Base-by-base conservation (phyloP, 2,329 filamentous ascomycete genomes). In the Phaeomoniella chlamydospora region DNA sequence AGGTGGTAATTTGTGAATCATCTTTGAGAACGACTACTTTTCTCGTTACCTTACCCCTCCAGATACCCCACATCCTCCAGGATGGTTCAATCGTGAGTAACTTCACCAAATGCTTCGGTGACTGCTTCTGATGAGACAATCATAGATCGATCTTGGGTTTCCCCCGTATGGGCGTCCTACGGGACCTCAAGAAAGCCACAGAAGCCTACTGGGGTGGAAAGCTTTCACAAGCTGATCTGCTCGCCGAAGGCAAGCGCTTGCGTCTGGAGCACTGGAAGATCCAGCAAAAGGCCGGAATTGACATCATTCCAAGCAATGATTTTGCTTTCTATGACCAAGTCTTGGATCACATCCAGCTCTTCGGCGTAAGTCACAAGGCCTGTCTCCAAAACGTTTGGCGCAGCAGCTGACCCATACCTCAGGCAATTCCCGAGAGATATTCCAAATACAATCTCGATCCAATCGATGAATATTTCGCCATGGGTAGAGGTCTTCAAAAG, bases 111-210 rank as follows among this genome's bases (percentile, higher is more conserved):
- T 19, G 17, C 14, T 30, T 14, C 15, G 26, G 29, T 22, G 15
- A 34, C 26, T 11, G 31, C 15, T 18, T 18, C 26, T 29, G 36
- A 34, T 16, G 31, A 3, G 15, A 11, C 15, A 5, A 14, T 26
- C 10, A 15, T 41, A 68, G 64, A 49, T 73, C 90, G 51, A 74
- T 98, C 64, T 80, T 98, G 64, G 90, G 90, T 69, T 98, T 98
- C 77, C 90, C 90, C 64, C 88, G 90, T 60, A 94, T 96, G 84
- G 90, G 90, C 68, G 82, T 75, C 56, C 83, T 92, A 68, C 86
- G 90, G 78, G 90, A 98, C 74, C 78, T 98, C 62, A 98, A 98
- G 81, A 98, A 98, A 79, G 90, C 90, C 58, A 98, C 87, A 50
- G 90, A 98, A 68, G 85, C 88, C 62, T 98, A 80, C 68, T 98